phyloP scores from a whole-genome alignment of 352 stramenopile species.

The Pythium sp. region DNA sequence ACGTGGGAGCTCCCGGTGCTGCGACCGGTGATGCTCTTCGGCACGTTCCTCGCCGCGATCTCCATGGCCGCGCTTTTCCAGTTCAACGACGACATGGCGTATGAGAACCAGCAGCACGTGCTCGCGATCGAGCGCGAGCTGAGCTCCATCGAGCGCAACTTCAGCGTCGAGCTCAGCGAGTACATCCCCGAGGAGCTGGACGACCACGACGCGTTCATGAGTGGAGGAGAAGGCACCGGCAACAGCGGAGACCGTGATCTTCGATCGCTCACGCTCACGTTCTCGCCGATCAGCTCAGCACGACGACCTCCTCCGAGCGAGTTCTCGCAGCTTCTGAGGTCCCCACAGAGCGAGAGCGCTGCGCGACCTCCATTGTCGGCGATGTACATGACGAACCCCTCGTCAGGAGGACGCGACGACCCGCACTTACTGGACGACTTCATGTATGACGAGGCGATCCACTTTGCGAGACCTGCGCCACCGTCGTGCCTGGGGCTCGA shows the following conservation, averaged over 20 bases:
- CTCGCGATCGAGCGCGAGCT: conserved; percentile 57
- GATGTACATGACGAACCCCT: conserved; percentile 21
- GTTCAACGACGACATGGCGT: conserved; percentile 78
- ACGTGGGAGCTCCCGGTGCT: conserved; percentile 68
- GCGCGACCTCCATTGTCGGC: neutral
- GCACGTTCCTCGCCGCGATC: conserved; percentile 52
- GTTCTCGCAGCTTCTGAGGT: conserved; percentile 31
- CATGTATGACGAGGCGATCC: conserved; percentile 15
- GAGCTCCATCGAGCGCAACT: conserved; percentile 62
- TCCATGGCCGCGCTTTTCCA: conserved; percentile 65
- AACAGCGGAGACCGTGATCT: neutral
- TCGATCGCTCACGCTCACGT: conserved; percentile 8
- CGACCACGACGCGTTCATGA: conserved; percentile 4
- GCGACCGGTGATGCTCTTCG: conserved; percentile 62
- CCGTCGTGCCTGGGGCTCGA: conserved; percentile 33
- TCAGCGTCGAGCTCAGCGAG: conserved; percentile 52
- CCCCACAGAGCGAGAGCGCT: neutral
- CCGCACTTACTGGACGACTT: conserved; percentile 13
- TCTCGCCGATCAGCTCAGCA: conserved; percentile 18
- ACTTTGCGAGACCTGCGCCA: neutral
- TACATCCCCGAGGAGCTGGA: conserved; percentile 21
- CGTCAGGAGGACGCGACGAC: neutral
- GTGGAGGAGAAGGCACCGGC: neutral
- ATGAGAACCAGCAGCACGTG: conserved; percentile 58
- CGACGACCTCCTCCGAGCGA: conserved; percentile 25